Base-by-base conservation (phyloP, 495 filamentous ascomycete species). In the Penicillium cosmopolitanum region DNA sequence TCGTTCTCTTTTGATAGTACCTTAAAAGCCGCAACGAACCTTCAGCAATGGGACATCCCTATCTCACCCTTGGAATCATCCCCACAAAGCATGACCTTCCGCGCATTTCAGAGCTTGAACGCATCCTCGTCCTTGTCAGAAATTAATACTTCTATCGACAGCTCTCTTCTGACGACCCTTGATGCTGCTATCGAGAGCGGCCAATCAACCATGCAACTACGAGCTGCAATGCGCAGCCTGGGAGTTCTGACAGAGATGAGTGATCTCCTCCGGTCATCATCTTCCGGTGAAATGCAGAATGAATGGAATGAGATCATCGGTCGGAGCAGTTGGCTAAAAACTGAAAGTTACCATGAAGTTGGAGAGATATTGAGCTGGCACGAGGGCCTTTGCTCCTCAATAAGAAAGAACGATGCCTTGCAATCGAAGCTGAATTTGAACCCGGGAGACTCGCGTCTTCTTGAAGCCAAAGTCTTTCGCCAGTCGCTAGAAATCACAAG, bases 1-100 rank as follows among this genome's bases (percentile, higher is more conserved):
- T 61, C 71, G 36, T 50, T 61, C n/a, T 82, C 85, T 8, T 75
- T 86, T 15, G 87, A 90, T 42, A 87, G 82, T 56, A 88, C 91
- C 61, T 87, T 96, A 55, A 83, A 84, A 50, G 89, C 91, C n/a
- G 94, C 95, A 13, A 84, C 88, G 51, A 92, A 89, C 65, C 77
- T 98, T 50, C 92, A 93, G 64, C 89, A 95, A 66, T 98, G 95
- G 95, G 93, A 97, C 73, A 78, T 98, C 53, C 88, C 89, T 52
- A 87, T 88, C 8, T 90, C 92, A 9, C 74, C 80, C 5, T 74
- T 82, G 19, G 82, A 80, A 43, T 73, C 76, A 21, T 88, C 84
- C 36, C 83, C 87, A 57, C 79, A 88, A 4, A 85, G 87, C 9
- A 87, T 87, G 13, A 73, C 93, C 2, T 98, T 93, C 69, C 87